Conservation (phyloP, 495 filamentous ascomycete genomes). For the Penicillium chermesinum region DNA sequence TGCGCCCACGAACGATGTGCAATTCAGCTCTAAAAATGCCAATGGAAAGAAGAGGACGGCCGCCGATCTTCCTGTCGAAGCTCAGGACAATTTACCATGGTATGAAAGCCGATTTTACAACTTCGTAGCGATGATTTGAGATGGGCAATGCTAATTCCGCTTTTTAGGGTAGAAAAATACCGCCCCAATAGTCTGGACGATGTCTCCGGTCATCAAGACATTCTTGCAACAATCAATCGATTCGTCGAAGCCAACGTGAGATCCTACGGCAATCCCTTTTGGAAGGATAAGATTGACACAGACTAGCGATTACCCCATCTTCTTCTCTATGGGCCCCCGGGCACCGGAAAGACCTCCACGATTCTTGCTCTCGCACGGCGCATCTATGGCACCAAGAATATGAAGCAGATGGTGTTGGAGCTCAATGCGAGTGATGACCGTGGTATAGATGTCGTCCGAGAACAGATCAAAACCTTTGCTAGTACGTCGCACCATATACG, state of each 20-base stretch:
- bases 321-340: constrained; percentile 93
- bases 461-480: constrained; percentile 99
- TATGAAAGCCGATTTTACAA: constrained; percentile 33
- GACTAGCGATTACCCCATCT: constrained; percentile 81
- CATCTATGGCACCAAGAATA: constrained; percentile 88
- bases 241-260: constrained; percentile 84
- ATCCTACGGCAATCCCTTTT: background rate
- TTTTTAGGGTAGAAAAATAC: constrained; percentile 93
- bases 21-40: constrained; percentile 52
- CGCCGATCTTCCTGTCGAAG: constrained; percentile 89
- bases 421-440: constrained; percentile 95
- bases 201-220: constrained; percentile 97
- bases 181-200: constrained; percentile 81
- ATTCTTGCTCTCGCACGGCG: constrained; percentile 84
- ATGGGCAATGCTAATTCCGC: background rate
- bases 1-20: constrained; percentile 53
- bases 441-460: constrained; percentile 96
- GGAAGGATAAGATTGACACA: constrained; percentile 3
- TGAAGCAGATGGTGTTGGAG: constrained; percentile 97
- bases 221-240: constrained; percentile 92
- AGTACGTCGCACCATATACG: constrained; percentile 43
- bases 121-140: no score
- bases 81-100: constrained; percentile 94
- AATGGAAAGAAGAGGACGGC: constrained; percentile 83
- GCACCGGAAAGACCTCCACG: constrained; percentile 95